These are phyloP conservation scores for Capronia epimyces DNA, from an alignment of 2,329 filamentous ascomycete species.

Conservation along the genomic window DNA sequence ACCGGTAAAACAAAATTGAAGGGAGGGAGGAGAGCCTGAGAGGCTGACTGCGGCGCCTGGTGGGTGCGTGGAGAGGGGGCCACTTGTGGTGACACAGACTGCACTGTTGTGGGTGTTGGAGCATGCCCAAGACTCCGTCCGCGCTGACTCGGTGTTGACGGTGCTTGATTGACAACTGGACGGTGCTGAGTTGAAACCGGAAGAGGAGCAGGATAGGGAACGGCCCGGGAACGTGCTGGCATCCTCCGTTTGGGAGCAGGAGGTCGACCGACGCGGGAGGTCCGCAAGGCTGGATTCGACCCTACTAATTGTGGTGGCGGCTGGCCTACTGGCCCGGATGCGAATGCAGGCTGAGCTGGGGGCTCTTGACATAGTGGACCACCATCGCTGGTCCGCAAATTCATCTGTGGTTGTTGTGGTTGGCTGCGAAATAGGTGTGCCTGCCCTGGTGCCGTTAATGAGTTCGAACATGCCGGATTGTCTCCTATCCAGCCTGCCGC, in stretches of 20 bases:
- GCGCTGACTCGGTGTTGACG: neutral
- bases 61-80: neutral
- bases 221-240: too few relatives aligned
- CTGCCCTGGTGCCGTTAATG: neutral
- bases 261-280: neutral
- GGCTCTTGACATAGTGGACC: neutral
- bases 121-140: neutral
- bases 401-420: neutral
- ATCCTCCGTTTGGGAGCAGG: neutral
- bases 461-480: neutral
- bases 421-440: neutral
- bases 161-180: neutral
- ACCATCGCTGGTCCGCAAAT: neutral
- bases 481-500: neutral
- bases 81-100: neutral
- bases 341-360: neutral
- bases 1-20: slow-evolving; percentile 2
- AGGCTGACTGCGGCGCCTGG: neutral
- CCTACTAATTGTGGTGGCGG: neutral
- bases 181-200: neutral
- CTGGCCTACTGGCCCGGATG: neutral
- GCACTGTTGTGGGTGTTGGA: neutral
- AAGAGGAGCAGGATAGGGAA: neutral
- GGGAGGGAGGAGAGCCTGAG: slow-evolving; percentile 9
- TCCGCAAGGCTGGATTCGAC: neutral